Percentiles rank a stretch among this genome's conserved stretches.
phyloP scores from a whole-genome alignment of 2,329 filamentous ascomycete genomes.

The Dactylellina sp. region DNA sequence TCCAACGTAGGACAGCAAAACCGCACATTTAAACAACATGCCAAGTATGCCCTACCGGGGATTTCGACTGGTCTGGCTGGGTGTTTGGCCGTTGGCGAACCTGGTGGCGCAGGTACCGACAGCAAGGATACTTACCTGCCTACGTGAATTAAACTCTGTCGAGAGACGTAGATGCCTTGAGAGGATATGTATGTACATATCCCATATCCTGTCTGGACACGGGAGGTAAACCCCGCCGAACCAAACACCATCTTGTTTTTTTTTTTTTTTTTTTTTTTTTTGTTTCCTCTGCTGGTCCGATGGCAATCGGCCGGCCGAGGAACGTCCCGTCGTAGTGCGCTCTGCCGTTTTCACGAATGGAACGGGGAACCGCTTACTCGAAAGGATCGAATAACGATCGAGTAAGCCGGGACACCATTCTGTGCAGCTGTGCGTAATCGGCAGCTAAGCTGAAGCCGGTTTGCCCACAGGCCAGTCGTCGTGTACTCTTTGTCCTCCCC shows the following conservation, averaged over 20 bases:
- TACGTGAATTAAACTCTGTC: too few relatives aligned
- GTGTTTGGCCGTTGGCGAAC: conserved; percentile 3
- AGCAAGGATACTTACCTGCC: conserved; percentile 7
- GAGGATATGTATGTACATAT: too few relatives aligned
- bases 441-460: conserved; percentile 22
- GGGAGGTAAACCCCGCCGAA: too few relatives aligned
- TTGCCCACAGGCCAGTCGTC: conserved; percentile 9
- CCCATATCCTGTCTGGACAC: too few relatives aligned
- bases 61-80: conserved; percentile 26
- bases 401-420: conserved; percentile 22
- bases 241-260: too few relatives aligned
- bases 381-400: conserved; percentile 37
- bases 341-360: conserved; percentile 6
- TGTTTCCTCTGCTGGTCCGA: too few relatives aligned
- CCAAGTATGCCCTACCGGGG: too few relatives aligned
- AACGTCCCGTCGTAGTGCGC: conserved; percentile 22
- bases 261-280: too few relatives aligned
- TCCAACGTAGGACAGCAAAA: too few relatives aligned
- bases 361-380: conserved; percentile 26
- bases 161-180: too few relatives aligned
- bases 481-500: neutral
- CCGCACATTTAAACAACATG: too few relatives aligned
- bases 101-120: conserved; percentile 32
- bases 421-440: conserved; percentile 24
- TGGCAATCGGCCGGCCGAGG: too few relatives aligned